Evolutionary conservation across 2,329 filamentous ascomycete species (phyloP), one percentile per base, ranked within the genome.

Genomic region (Didymella pinodella): DNA sequence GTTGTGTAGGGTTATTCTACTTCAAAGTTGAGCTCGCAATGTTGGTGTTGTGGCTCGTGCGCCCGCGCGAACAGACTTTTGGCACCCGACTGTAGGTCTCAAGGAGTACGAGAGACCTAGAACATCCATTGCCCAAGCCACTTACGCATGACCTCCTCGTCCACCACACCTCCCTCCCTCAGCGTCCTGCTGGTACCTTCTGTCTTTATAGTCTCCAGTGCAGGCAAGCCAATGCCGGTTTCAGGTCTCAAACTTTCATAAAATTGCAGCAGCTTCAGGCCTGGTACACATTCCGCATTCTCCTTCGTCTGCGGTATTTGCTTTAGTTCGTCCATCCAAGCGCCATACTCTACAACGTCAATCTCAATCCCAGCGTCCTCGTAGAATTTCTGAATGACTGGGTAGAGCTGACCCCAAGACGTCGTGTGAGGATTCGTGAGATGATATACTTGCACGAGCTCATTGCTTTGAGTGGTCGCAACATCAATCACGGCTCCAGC

Each of bases 221-320:
- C 18, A n/a, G 60, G 60, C 31, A 59, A 8, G 7, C 60, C 56
- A 46, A 51, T 48, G 16, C 40, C 48, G 2, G 32, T 43, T 18
- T n/a, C 28, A 2, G 43, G 29, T 14, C 47, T 49, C 40, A 59
- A 16, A 22, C 52, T 48, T 28, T 59, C 26, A 14, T 62, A 62
- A 40, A 62, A 62, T 2, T 56, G 52, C 2, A 62, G 25, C 52
- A 63, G 28, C 46, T 63, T 63, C 22, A 63, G 29, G 2, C 60
- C 60, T 4, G 60, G 56, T 10, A 60, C 12, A 2, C 18, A 11
- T 43, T 63, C 60, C 5, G 60, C 60, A 31, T 60, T 60, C n/a
- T 63, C 60, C 14, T 60, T 63, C 7, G 52, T 60, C 11, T 36
- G 29, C 2, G 56, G 44, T 3, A 63, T 41, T n/a, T 40, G 26